Base-by-base conservation (phyloP, 805 yeast genomes). In the Saccharomycopsis sp. region DNA sequence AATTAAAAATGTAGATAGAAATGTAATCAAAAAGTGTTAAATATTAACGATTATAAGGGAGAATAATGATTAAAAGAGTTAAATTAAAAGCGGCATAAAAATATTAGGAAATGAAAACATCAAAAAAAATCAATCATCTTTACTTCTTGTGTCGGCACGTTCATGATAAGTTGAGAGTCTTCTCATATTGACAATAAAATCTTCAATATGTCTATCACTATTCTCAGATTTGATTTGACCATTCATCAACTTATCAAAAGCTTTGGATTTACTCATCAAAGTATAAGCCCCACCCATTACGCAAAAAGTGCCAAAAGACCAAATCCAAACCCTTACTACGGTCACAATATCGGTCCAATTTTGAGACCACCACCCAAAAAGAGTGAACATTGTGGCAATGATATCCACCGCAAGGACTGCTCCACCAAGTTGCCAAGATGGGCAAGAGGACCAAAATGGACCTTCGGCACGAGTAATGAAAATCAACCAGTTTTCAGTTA, bases 361-460 rank as follows among this genome's bases (percentile, higher is more conserved):
- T 68, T 84, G 94, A 52, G 94, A 81, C 89, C 94, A 86, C 95
- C 95, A 87, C 57, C 96, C 96, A 78, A 85, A 87, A 60, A 86
- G 66, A 58, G 86, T 70, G 79, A 86, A 87, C 76, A 83, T 73
- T 49, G 96, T 87, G 53, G 96, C 94, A 57, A 87, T 67, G 72
- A 86, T 67, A 67, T 86, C 96, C 61, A 86, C 96, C 60, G 67
- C 67, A 61, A 84, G 72, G 56, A 86, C 95, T 57, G 96, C 96
- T 71, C 94, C 94, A 56, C 92, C 54, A 69, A 86, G 77, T 74
- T 86, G 95, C 96, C 96, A 87, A 37, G 96, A 87, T 71, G 96
- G 96, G 46, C 72, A 58, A 35, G 95, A 85, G 46, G 95, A 82
- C 96, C 96, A 87, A 92, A 87, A 87, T 61, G 96, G 95, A 73